These are phyloP conservation scores for Aspergillus campestris DNA, from an alignment of 495 filamentous ascomycete species.

Conservation along the genomic window DNA sequence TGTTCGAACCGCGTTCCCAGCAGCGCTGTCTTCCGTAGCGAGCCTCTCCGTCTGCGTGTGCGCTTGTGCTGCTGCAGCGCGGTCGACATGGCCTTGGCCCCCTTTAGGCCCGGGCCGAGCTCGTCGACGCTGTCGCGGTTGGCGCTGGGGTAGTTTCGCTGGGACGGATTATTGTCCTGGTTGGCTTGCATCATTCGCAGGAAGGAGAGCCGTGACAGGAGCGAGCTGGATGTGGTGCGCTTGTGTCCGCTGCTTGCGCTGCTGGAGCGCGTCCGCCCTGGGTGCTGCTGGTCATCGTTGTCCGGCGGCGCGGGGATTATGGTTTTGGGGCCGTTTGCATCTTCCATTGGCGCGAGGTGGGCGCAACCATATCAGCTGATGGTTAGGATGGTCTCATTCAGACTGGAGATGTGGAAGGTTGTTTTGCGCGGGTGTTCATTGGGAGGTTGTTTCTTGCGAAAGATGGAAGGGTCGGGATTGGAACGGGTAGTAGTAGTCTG, in stretches of 20 bases:
- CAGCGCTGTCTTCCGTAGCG: conserved; percentile 70
- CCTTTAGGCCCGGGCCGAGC: conserved; percentile 22
- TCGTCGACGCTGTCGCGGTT: conserved; percentile 34
- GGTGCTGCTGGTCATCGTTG: conserved; percentile 14
- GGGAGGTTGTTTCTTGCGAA: not conserved
- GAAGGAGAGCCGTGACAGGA: conserved; percentile 45
- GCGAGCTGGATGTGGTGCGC: conserved; percentile 57
- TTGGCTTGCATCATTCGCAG: conserved; percentile 43
- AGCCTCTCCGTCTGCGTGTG: conserved; percentile 68
- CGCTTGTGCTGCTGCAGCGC: conserved; percentile 54
- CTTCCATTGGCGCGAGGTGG: conserved; percentile 31
- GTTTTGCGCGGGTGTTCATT: not conserved
- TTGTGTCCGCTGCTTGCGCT: conserved; percentile 47
- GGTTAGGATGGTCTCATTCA: conserved; percentile 17
- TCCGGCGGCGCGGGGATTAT: conserved; percentile 19
- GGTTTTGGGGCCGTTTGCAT: conserved; percentile 22
- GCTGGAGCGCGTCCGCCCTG: conserved; percentile 29
- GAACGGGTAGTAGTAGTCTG: not conserved
- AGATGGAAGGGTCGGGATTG: not conserved
- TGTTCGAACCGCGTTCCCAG: conserved; percentile 54
- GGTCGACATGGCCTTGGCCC: conserved; percentile 46
- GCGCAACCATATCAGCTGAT: conserved; percentile 6
- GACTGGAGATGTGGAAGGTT: not conserved
- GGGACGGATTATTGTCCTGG: conserved; percentile 17
- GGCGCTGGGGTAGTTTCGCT: conserved; percentile 32